phyloP scores from a whole-genome alignment of 331 rosid species.

The Acacia pycnantha region DNA sequence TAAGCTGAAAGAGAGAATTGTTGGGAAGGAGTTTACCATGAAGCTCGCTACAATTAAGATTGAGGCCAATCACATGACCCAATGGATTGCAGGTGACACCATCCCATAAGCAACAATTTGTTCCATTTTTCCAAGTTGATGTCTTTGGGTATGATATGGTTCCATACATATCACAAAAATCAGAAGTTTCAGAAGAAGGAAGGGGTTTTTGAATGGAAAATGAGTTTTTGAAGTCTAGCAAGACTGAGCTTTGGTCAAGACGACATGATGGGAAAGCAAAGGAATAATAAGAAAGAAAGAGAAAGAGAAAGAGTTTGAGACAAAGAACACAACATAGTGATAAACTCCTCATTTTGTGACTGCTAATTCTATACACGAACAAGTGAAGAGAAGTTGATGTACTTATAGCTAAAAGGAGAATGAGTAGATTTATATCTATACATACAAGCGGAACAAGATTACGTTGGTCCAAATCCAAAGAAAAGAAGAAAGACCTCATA shows the following conservation, averaged over 20 bases:
- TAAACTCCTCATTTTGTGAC: background rate
- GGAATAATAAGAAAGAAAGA: background rate
- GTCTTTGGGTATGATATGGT: background rate
- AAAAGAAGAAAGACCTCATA: no score
- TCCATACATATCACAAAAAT: background rate
- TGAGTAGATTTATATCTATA: background rate
- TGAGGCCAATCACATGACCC: background rate
- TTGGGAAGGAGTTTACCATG: background rate
- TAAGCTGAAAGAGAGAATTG: background rate
- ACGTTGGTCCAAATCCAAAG: no score
- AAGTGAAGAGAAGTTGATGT: background rate
- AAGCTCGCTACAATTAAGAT: background rate
- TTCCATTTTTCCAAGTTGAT: background rate
- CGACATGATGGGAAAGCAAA: background rate
- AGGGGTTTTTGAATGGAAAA: background rate
- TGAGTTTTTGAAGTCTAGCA: background rate
- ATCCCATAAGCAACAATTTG: background rate
- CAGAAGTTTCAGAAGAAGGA: background rate
- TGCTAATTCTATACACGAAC: background rate
- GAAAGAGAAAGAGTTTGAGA: background rate
- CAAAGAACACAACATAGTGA: background rate
- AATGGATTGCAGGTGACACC: background rate
- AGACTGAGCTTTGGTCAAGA: background rate
- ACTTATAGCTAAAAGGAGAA: background rate
- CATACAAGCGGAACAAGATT: no score